A percentile compares a stretch with the other conserved stretches of the same genome.
phyloP scores from a whole-genome alignment of 768 basidiomycete species.

The Wakefieldia striispora region DNA sequence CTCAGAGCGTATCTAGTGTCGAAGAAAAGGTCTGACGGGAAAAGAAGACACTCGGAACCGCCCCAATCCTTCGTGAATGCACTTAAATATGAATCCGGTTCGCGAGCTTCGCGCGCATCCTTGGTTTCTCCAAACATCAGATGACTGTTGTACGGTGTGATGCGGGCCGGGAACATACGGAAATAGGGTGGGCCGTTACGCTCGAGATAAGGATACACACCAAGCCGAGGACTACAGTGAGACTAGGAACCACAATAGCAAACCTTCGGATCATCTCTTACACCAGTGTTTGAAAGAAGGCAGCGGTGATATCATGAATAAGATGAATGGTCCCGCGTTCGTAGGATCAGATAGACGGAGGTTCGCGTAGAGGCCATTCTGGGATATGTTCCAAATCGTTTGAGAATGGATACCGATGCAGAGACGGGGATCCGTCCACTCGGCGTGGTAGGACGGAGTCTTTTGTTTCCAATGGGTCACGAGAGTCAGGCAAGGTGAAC shows the following conservation, averaged over 20 bases:
- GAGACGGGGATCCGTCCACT: background rate
- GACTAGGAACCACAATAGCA: background rate
- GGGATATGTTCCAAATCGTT: too few relatives aligned
- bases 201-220: background rate
- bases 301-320: background rate
- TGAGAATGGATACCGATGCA: too few relatives aligned
- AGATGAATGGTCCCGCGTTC: background rate
- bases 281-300: background rate
- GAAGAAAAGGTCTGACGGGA: background rate
- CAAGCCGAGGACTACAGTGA: background rate
- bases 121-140: constrained; percentile 10
- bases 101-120: background rate
- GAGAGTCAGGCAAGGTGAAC: constrained; percentile 2
- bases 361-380: constrained; percentile 1
- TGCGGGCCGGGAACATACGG: constrained; percentile 4
- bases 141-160: constrained; percentile 9
- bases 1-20: background rate
- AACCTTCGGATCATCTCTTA: background rate
- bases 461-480: constrained; percentile 1
- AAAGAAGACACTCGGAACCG: background rate
- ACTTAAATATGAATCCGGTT: constrained; percentile 10
- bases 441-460: background rate
- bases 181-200: constrained; percentile 1
- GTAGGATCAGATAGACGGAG: background rate
- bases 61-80: background rate